Base-by-base conservation (phyloP, 306 rosid species). In the Elaeagnus macrophylla region DNA sequence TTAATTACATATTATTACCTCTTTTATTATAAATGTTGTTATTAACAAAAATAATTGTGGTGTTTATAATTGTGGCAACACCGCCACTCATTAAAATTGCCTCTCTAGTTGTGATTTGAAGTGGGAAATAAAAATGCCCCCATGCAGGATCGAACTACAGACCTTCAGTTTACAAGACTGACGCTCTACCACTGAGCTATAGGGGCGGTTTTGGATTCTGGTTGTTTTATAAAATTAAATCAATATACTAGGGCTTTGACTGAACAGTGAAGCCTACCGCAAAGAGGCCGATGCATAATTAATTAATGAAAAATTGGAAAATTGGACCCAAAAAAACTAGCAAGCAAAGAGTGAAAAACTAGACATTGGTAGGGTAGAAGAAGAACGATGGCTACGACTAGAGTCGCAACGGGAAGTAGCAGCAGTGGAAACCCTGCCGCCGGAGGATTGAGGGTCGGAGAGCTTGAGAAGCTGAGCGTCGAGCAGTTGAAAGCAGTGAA, bases 401-500 rank as follows among this genome's bases (percentile, higher is more conserved):
- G 72, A 71, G 66, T 78, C 5, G 81, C 56, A 0, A 16, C 51
- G 19, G 53, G 57, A 5, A 40, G 53, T 5, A 48, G 52, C 7
- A 25, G 65, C 0, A 40, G 70, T n/a, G 67, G 53, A 17, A 25
- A 25, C 32, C 32, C 32, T 25, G 32, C 3, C 32, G 66, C 59
- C 5, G 77, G 59, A 8, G 80, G 61, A 18, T 45, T 18, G 47
- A 56, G 59, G 49, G 61, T 32, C 48, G 62, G 54, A 25, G 62
- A 69, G 36, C 12, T 90, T 54, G 91, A 83, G 80, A 76, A 84
- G 76, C 82, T 91, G 94, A 86, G 87, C 72, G 66, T 82, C 32
- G 97, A 91, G 59, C 97, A 91, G 72, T 57, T 86, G 47, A 91
- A 75, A 49, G 89, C 79, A 0, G 58, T 91, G 59, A 91, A 91